Base-by-base conservation (phyloP, 805 yeast species). In the Candida peoriensis region DNA sequence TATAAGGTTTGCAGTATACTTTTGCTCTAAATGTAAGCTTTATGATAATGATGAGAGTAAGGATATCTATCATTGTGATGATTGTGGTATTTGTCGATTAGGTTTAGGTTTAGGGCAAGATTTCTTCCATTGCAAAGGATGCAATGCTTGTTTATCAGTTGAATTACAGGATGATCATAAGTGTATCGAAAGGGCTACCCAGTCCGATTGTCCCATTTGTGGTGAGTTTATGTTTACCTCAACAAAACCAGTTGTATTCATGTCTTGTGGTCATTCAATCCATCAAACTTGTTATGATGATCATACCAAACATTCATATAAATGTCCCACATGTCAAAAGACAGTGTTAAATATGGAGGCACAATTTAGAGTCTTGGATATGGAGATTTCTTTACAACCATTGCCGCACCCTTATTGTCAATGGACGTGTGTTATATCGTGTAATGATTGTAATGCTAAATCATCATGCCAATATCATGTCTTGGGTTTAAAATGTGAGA, bases 251-350 rank as follows among this genome's bases (percentile, higher is more conserved):
- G 95, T 88, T 28, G 95, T 87, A 15, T 88, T 89, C 56, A 87
- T 89, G 96, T 66, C 72, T 32, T 89, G 97, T 61, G 96, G 97
- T 2, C 97, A 89, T 60, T 85, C 95, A 24, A 89, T 89, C 39
- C 97, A 89, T 61, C 86, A 87, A 55, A 52, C 58, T 19, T 89
- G 97, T 57, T 88, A 78, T 56, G 80, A 80, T 42, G 90, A 85
- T 44, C 78, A 82, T 55, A 75, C 85, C n/a, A 72, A 78, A 46
- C 87, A 83, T 54, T 76, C 84, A 12, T 89, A 87, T 66, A 85
- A 86, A 55, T 89, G 97, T 57, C 97, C 97, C 2, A 71, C 85
- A 3, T 89, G 97, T 55, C 80, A 86, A 36, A 77, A 83, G 46
- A 81, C 96, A 0, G 76, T 90, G 33, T 68, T 82, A 24, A 85